phyloP scores from a whole-genome alignment of 2,329 filamentous ascomycete genomes.

The Thyridium curvatum region DNA sequence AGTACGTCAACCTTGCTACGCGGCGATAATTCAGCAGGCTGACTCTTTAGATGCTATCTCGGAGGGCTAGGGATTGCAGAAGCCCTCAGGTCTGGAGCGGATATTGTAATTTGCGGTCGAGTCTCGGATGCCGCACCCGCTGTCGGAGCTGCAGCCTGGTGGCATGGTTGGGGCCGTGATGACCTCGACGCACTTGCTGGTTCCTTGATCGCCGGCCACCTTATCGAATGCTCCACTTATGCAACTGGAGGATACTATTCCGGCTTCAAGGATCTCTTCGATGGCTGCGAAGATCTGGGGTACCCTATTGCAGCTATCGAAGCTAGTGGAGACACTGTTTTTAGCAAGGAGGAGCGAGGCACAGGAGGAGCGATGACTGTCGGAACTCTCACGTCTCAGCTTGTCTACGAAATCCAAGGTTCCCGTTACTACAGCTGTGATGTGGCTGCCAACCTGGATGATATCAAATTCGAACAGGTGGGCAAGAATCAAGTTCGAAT shows the following conservation, averaged over 20 bases:
- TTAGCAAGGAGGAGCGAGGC: slow-evolving; percentile 13
- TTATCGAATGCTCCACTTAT: slow-evolving; percentile 38
- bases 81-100: slow-evolving; percentile 22
- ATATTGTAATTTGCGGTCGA: slow-evolving; percentile 30
- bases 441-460: slow-evolving; percentile 32
- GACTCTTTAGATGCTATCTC: slow-evolving; percentile 27
- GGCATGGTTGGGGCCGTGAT: slow-evolving; percentile 35
- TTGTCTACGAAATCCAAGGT: slow-evolving; percentile 21
- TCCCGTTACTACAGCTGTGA: slow-evolving; percentile 41
- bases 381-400: slow-evolving; percentile 13
- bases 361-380: slow-evolving; percentile 10
- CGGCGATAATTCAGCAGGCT: too few relatives aligned
- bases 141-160: slow-evolving; percentile 40
- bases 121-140: slow-evolving; percentile 33
- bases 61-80: slow-evolving; percentile 31
- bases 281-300: slow-evolving; percentile 32
- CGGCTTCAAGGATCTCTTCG: slow-evolving; percentile 34
- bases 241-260: slow-evolving; percentile 40
- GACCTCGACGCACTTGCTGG: slow-evolving; percentile 36
- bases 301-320: slow-evolving; percentile 45
- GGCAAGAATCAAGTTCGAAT: slow-evolving; percentile 30
- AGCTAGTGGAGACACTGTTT: slow-evolving; percentile 26
- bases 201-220: slow-evolving; percentile 32
- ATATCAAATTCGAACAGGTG: slow-evolving; percentile 26
- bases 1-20: background rate